phyloP scores from a whole-genome alignment of 2,329 filamentous ascomycete genomes.

The Furcasterigmium sp. region DNA sequence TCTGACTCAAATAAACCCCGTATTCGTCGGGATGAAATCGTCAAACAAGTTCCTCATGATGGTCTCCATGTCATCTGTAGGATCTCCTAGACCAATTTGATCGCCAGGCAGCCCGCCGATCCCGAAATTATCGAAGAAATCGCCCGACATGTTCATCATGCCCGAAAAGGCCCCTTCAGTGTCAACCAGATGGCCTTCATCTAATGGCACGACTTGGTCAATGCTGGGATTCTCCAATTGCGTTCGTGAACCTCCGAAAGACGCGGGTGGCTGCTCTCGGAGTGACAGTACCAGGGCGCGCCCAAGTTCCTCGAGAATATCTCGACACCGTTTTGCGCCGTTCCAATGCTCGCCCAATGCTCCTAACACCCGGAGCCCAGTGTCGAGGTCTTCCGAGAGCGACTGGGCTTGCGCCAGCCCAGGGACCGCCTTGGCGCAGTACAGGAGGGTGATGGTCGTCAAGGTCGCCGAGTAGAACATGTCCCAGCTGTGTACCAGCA shows the following conservation, averaged over 20 bases:
- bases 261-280: background rate
- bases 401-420: constrained; percentile 29
- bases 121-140: constrained; percentile 18
- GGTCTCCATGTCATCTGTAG: constrained; percentile 21
- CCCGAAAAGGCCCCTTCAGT: background rate
- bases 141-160: constrained; percentile 2
- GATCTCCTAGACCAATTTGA: constrained; percentile 20
- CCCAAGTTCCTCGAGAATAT: constrained; percentile 35
- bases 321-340: constrained; percentile 39
- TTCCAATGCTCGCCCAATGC: constrained; percentile 47
- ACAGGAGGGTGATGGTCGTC: constrained; percentile 42
- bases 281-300: constrained; percentile 24
- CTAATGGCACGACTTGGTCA: background rate
- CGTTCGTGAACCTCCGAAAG: background rate
- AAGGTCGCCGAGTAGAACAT: constrained; percentile 44
- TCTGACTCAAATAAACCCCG: constrained; percentile 1
- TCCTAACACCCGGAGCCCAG: constrained; percentile 40
- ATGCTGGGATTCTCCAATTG: constrained; percentile 3
- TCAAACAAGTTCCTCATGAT: constrained; percentile 29
- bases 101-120: constrained; percentile 19
- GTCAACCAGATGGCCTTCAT: background rate
- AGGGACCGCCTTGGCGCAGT: constrained; percentile 42
- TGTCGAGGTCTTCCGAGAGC: constrained; percentile 34
- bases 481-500: constrained; percentile 41
- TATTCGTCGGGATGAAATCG: constrained; percentile 25